phyloP scores from a whole-genome alignment of 2,329 filamentous ascomycete species.

The Parafenestella ontariensis region DNA sequence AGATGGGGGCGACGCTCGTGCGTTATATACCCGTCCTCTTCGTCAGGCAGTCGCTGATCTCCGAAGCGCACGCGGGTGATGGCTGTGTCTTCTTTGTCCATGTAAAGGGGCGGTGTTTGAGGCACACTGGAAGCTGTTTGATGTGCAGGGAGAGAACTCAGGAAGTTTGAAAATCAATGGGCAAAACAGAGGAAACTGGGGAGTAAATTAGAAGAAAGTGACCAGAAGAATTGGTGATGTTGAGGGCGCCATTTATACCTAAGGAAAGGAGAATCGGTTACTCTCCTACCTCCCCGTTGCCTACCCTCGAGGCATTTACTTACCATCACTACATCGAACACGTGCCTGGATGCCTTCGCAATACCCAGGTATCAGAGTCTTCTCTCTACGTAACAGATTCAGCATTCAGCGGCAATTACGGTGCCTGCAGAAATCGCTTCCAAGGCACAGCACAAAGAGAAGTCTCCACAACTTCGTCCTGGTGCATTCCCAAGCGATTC shows the following conservation, averaged over 20 bases:
- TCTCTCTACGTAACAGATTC: constrained; percentile 12
- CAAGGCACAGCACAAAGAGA: constrained; percentile 9
- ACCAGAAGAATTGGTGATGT: constrained; percentile 6
- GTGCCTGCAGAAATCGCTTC: constrained; percentile 2
- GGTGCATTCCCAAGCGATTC: constrained; percentile 20
- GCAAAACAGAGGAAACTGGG: constrained; percentile 6
- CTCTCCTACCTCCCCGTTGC: background rate
- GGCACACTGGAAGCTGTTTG: constrained; percentile 8
- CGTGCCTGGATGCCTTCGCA: constrained; percentile 4
- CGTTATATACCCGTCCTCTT: constrained; percentile 42
- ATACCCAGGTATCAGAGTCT: constrained; percentile 1
- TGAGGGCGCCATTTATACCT: constrained; percentile 15
- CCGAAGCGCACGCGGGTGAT: constrained; percentile 27
- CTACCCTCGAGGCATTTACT: background rate
- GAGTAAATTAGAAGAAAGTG: constrained; percentile 11
- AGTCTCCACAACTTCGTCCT: constrained; percentile 9
- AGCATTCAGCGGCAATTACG: constrained; percentile 2
- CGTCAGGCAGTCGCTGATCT: constrained; percentile 32
- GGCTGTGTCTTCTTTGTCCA: constrained; percentile 37
- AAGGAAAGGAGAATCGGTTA: background rate
- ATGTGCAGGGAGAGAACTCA: constrained; percentile 11
- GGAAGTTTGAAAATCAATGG: background rate
- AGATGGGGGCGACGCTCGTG: constrained; percentile 32
- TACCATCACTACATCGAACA: constrained; percentile 5
- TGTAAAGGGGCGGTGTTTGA: constrained; percentile 10